Conservation (phyloP, 805 yeast genomes). For the Saccharomycopsis capsularis region DNA sequence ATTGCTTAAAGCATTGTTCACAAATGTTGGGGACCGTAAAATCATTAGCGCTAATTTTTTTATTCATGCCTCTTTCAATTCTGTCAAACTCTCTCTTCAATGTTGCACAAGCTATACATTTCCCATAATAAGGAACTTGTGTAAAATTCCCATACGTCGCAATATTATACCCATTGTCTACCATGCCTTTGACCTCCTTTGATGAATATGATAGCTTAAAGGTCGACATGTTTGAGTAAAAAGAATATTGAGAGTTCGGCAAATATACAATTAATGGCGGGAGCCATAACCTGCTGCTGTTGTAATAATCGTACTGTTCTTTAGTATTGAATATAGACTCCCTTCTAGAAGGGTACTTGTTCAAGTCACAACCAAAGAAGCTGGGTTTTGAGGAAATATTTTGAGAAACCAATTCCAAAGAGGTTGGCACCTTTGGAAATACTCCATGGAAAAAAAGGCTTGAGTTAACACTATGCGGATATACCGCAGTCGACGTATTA, state of each 20-base stretch:
- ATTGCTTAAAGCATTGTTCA: constrained; percentile 31
- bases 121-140: constrained; percentile 30
- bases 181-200: constrained; percentile 49
- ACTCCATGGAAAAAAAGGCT: constrained; percentile 31
- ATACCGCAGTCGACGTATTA: constrained; percentile 5
- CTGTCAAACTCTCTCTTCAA: constrained; percentile 46
- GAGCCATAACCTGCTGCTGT: constrained; percentile 32
- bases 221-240: constrained; percentile 63
- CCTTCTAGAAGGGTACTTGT: constrained; percentile 11
- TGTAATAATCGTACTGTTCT: neutral
- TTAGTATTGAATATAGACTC: neutral
- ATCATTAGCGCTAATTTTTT: constrained; percentile 14
- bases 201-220: constrained; percentile 55
- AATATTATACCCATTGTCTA: constrained; percentile 67
- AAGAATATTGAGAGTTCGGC: constrained; percentile 65
- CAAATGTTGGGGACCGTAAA: constrained; percentile 31
- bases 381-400: constrained; percentile 56
- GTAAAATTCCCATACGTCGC: constrained; percentile 41
- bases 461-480: neutral
- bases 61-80: constrained; percentile 24
- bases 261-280: constrained; percentile 73
- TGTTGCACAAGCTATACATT: constrained; percentile 53
- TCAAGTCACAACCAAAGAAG: constrained; percentile 73
- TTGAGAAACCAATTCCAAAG: constrained; percentile 37
- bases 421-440: constrained; percentile 61